Evolutionary conservation across 148 eudicot species (phyloP).

Genomic region (Suaeda aralocaspica): DNA sequence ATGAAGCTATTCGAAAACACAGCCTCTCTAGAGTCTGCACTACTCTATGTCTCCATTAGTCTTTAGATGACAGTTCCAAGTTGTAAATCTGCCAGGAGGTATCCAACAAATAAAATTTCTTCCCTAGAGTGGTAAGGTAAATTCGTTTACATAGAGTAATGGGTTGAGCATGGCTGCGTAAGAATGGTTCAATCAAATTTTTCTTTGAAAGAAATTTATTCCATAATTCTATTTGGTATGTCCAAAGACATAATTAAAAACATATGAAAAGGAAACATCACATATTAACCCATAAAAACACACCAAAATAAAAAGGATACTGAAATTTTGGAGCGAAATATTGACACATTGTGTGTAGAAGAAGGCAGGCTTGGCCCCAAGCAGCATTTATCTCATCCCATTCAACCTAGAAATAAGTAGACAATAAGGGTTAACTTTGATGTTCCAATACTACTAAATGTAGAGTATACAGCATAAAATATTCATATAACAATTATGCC

Average conservation of each 20-base stretch:
- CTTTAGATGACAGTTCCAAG: no score
- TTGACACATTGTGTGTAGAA: conserved; percentile 97
- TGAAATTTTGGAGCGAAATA: conserved; percentile 84
- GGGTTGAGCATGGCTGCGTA: background rate
- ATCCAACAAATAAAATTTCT: no score
- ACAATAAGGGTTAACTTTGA: background rate
- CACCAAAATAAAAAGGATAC: conserved; percentile 59
- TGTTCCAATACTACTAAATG: background rate
- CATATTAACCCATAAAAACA: background rate
- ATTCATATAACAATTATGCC: background rate
- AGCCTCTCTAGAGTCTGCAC: no score
- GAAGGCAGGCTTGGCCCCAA: conserved; percentile 99
- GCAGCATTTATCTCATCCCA: conserved; percentile 99
- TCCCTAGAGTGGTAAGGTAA: background rate
- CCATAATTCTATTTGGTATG: no score
- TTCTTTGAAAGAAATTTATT: no score
- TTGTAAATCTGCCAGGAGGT: no score
- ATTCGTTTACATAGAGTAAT: background rate
- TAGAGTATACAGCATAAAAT: background rate
- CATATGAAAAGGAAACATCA: background rate
- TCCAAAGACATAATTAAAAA: background rate
- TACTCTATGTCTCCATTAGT: no score
- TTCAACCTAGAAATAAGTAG: conserved; percentile 61
- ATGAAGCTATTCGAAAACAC: no score
- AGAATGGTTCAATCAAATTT: background rate